A percentile compares a stretch with the other conserved stretches of the same genome.
These are phyloP conservation scores for Daedaleopsis sinensis DNA, from an alignment of 768 basidiomycete genomes.

Conservation along the genomic window DNA sequence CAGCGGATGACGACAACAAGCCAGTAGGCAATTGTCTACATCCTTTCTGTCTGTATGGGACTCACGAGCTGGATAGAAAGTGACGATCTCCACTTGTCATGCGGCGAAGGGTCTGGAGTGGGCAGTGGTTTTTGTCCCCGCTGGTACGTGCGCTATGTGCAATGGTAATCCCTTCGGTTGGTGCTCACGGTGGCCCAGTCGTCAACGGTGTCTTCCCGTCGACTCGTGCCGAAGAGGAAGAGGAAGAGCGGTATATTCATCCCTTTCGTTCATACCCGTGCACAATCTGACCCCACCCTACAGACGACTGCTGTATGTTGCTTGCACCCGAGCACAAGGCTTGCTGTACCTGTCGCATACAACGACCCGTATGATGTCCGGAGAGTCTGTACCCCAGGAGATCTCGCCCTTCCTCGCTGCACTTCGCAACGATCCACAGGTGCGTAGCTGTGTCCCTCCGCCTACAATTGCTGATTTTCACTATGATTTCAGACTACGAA, in stretches of 20 bases:
- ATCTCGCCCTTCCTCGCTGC: conserved; percentile 61
- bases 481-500: conserved; percentile 26
- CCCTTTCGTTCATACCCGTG: not conserved
- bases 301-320: conserved; percentile 86
- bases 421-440: conserved; percentile 45
- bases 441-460: conserved; percentile 27
- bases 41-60: not conserved
- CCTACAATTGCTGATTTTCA: conserved; percentile 3
- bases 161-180: not conserved
- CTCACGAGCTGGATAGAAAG: conserved; percentile 53
- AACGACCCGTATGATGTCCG: conserved; percentile 52
- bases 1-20: conserved; percentile 51
- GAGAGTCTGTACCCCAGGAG: conserved; percentile 51
- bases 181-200: conserved; percentile 40
- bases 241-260: conserved; percentile 71
- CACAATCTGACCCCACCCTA: not conserved
- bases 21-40: conserved; percentile 37
- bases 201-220: conserved; percentile 80
- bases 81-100: conserved; percentile 85
- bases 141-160: conserved; percentile 43
- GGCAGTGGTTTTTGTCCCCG: conserved; percentile 85
- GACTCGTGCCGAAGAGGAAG: conserved; percentile 68
- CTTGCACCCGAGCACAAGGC: conserved; percentile 82
- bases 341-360: conserved; percentile 63
- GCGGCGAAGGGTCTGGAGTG: conserved; percentile 91